Percentiles rank a stretch among this genome's conserved stretches.
Conservation (phyloP, 2,329 filamentous ascomycete species). For the Fusarium brachygibbosum region DNA sequence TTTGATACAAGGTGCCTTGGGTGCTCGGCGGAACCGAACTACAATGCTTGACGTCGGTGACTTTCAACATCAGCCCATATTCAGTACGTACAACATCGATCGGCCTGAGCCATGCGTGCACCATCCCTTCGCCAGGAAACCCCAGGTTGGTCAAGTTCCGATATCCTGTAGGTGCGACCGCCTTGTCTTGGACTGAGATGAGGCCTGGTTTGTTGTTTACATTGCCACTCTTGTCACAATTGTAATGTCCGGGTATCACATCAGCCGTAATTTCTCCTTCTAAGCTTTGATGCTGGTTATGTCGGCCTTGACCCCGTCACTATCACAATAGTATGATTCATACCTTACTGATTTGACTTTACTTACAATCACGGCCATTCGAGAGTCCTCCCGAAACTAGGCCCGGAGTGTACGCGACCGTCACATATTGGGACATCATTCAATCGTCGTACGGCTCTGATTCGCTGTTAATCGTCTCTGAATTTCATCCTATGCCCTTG, state of each 20-base stretch:
- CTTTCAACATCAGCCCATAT: slow-evolving; percentile 26
- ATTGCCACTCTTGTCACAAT: slow-evolving; percentile 6
- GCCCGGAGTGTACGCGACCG: slow-evolving; percentile 32
- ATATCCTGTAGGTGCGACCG: slow-evolving; percentile 8
- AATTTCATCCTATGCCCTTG: slow-evolving; percentile 27
- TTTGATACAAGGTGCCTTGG: not conserved
- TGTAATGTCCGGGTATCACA: slow-evolving; percentile 24
- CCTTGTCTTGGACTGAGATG: slow-evolving; percentile 10
- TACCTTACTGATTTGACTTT: slow-evolving; percentile 8
- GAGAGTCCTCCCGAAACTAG: slow-evolving; percentile 37
- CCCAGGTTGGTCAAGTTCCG: not conserved
- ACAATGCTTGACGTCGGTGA: slow-evolving; percentile 1
- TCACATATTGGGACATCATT: slow-evolving; percentile 34
- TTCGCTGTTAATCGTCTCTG: slow-evolving; percentile 36
- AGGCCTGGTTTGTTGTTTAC: slow-evolving; percentile 1
- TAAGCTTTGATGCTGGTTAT: slow-evolving; percentile 9
- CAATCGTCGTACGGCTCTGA: slow-evolving; percentile 26
- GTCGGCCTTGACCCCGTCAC: slow-evolving; percentile 13
- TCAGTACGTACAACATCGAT: not conserved
- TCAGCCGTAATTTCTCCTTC: slow-evolving; percentile 24
- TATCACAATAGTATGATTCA: slow-evolving; percentile 28
- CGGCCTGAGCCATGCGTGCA: too few relatives aligned
- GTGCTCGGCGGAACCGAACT: not conserved
- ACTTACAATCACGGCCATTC: slow-evolving; percentile 21
- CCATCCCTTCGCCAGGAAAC: slow-evolving; percentile 1